phyloP scores from a whole-genome alignment of 257 asterid genomes.

The Petunia axillaris region DNA sequence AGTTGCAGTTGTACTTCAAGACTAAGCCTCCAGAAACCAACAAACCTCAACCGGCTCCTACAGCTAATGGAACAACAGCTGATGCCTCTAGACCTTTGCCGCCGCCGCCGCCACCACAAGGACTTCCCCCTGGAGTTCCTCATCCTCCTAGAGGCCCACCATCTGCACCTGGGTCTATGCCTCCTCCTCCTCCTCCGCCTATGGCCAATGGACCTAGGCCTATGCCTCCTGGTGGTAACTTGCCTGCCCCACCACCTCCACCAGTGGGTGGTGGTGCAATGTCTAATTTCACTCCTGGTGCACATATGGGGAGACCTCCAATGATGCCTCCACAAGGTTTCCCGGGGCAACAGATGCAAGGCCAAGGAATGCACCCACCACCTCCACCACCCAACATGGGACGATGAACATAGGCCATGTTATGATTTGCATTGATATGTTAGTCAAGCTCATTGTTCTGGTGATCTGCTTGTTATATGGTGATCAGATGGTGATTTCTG shows the following conservation, averaged over 20 bases:
- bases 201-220: slow-evolving; percentile 86
- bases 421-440: neutral
- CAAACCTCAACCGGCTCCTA: slow-evolving; percentile 63
- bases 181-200: slow-evolving; percentile 66
- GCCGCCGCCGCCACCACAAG: slow-evolving; percentile 84
- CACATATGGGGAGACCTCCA: slow-evolving; percentile 83
- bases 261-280: slow-evolving; percentile 70
- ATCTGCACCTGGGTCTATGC: slow-evolving; percentile 50
- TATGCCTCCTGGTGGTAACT: slow-evolving; percentile 94
- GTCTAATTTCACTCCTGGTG: slow-evolving; percentile 83
- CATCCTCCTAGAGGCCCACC: slow-evolving; percentile 60
- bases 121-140: slow-evolving; percentile 58
- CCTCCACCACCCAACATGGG: slow-evolving; percentile 86
- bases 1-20: slow-evolving; percentile 81
- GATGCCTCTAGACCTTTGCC: slow-evolving; percentile 88
- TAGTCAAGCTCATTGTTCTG: neutral
- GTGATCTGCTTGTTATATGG: no score
- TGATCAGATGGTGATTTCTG: no score
- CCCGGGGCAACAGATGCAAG: slow-evolving; percentile 73
- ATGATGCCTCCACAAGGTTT: slow-evolving; percentile 81
- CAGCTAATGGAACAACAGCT: slow-evolving; percentile 62
- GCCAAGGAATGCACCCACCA: slow-evolving; percentile 64
- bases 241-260: slow-evolving; percentile 98
- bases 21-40: slow-evolving; percentile 77
- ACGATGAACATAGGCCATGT: slow-evolving; percentile 26